These are phyloP conservation scores for Linnemannia exigua DNA, from an alignment of 192 early-diverging fungal genomes.

Conservation along the genomic window DNA sequence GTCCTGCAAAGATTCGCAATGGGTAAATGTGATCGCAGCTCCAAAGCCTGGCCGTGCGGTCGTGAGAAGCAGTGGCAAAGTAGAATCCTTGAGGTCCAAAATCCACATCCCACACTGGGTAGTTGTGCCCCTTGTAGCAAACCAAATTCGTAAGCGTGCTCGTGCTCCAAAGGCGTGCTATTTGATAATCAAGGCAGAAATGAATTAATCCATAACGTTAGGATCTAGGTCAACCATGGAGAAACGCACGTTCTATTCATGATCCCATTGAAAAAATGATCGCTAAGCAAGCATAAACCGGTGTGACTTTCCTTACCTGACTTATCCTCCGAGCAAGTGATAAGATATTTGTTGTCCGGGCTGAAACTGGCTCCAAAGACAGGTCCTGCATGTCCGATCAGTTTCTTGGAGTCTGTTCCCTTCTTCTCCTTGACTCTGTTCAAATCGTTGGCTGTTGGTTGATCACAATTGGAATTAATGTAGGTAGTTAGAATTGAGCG, in stretches of 20 bases:
- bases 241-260: background rate
- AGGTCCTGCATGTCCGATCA: conserved; percentile 93
- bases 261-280: background rate
- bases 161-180: conserved; percentile 96
- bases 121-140: conserved; percentile 96
- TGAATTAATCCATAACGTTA: background rate
- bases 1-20: conserved; percentile 97
- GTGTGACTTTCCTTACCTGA: conserved; percentile 71
- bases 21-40: conserved; percentile 97
- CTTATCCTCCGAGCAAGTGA: conserved; percentile 94
- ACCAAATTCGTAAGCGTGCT: conserved; percentile 94
- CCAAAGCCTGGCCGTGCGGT: conserved; percentile 96
- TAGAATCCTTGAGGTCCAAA: conserved; percentile 94
- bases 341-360: conserved; percentile 84
- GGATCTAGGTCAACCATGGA: background rate
- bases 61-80: conserved; percentile 97
- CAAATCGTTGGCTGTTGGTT: conserved; percentile 65
- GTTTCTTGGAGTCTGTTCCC: conserved; percentile 69
- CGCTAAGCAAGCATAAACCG: background rate
- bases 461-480: background rate
- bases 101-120: conserved; percentile 96
- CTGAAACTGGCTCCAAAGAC: conserved; percentile 92
- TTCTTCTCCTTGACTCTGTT: conserved; percentile 72
- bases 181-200: background rate
- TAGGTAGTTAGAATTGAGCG: background rate